Evolutionary conservation across 2,329 filamentous ascomycete genomes (phyloP).

Genomic region (Pyrenochaeta sp.): DNA sequence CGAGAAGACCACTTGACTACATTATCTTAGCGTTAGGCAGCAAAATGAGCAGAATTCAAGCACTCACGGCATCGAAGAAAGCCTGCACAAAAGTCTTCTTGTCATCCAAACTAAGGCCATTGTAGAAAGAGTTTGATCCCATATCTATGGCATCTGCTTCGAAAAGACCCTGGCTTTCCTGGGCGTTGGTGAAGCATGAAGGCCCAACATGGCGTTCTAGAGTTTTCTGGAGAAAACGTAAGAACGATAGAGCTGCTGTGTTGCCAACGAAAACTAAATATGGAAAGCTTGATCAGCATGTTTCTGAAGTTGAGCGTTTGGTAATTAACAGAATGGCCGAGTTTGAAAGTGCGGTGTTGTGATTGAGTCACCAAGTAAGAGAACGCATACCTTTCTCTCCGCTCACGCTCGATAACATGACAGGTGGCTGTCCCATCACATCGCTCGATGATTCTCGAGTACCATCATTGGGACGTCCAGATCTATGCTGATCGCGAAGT

Average conservation of each 20-base stretch:
- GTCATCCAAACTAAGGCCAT: conserved; percentile 40
- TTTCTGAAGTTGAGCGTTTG: too few relatives aligned
- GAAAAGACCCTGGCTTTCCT: conserved; percentile 61
- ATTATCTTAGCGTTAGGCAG: too few relatives aligned
- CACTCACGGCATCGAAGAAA: conserved; percentile 43
- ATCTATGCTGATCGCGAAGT: background rate
- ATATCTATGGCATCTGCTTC: conserved; percentile 53
- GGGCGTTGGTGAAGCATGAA: conserved; percentile 61
- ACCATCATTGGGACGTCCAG: conserved; percentile 16
- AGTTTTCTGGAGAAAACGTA: conserved; percentile 60
- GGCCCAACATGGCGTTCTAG: conserved; percentile 61
- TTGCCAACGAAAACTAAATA: conserved; percentile 57
- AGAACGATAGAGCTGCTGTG: conserved; percentile 63
- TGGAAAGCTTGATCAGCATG: conserved; percentile 2
- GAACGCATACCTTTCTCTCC: conserved; percentile 56
- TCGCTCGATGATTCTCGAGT: conserved; percentile 20
- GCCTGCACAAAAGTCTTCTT: conserved; percentile 39
- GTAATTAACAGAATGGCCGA: too few relatives aligned
- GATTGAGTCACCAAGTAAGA: too few relatives aligned
- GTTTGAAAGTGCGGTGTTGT: too few relatives aligned
- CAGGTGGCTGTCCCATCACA: conserved; percentile 19
- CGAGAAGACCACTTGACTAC: conserved; percentile 53
- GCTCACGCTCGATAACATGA: conserved; percentile 61
- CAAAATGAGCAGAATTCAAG: conserved; percentile 30
- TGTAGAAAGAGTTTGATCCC: conserved; percentile 29